Evolutionary conservation across 352 stramenopile genomes (phyloP).

Genomic region (Elongisporangium anandrum): DNA sequence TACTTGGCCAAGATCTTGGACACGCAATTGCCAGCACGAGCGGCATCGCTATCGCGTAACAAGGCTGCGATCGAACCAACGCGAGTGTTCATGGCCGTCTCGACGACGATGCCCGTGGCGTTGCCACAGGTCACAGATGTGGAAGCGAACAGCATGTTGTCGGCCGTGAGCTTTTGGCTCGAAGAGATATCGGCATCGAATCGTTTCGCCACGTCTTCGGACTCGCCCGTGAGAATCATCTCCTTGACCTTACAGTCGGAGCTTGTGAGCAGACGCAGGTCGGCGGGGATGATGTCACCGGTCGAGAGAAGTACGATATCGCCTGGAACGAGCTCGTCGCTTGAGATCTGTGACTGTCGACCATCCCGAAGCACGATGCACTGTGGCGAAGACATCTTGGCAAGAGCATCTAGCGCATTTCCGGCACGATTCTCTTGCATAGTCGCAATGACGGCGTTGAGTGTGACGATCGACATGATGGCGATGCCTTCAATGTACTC

Average conservation of each 20-base stretch:
- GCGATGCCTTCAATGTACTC: slow-evolving; percentile 32
- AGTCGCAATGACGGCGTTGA: slow-evolving; percentile 32
- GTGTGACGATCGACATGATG: slow-evolving; percentile 33
- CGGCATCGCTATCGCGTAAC: slow-evolving; percentile 12
- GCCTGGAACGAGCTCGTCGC: slow-evolving; percentile 41
- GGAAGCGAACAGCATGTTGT: slow-evolving; percentile 89
- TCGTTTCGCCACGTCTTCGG: slow-evolving; percentile 32
- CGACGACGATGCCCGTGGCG: slow-evolving; percentile 32
- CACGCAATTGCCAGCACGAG: slow-evolving; percentile 17
- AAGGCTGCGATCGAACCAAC: slow-evolving; percentile 40
- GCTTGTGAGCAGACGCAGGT: slow-evolving; percentile 77
- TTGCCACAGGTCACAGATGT: slow-evolving; percentile 53
- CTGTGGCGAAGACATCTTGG: slow-evolving; percentile 27
- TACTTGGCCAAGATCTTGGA: slow-evolving; percentile 17
- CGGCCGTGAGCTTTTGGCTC: slow-evolving; percentile 25
- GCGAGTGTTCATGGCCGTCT: slow-evolving; percentile 36
- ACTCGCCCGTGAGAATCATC: slow-evolving; percentile 87
- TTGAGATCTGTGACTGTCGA: slow-evolving; percentile 24
- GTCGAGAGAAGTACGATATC: slow-evolving; percentile 73
- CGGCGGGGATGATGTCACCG: slow-evolving; percentile 86
- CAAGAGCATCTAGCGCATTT: slow-evolving; percentile 27
- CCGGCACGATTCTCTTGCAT: slow-evolving; percentile 28
- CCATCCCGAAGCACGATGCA: slow-evolving; percentile 27
- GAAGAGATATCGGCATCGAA: slow-evolving; percentile 12
- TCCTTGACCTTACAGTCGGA: slow-evolving; percentile 82